A percentile compares a stretch with the other conserved stretches of the same genome.
Evolutionary conservation across 2,329 filamentous ascomycete species (phyloP).

Genomic region (Nothophaeocryptopus gaeumannii): DNA sequence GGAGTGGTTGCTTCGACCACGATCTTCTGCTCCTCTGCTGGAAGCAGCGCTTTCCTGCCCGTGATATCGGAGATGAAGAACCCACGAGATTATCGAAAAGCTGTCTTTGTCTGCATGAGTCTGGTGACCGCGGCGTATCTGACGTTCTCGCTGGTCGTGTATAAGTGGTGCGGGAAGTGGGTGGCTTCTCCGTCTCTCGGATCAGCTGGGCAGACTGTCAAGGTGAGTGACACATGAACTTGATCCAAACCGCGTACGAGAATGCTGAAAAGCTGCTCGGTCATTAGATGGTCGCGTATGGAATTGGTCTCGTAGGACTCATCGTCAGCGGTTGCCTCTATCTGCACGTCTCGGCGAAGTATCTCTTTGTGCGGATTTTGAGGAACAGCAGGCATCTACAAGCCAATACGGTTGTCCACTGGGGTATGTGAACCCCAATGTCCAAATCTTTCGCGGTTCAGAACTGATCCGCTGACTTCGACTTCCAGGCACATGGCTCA

Average conservation of each 20-base stretch:
- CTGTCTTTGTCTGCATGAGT: slow-evolving; percentile 58
- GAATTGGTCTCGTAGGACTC: slow-evolving; percentile 56
- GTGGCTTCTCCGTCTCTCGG: slow-evolving; percentile 62
- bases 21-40: slow-evolving; percentile 58
- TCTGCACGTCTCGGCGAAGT: slow-evolving; percentile 53
- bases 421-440: slow-evolving; percentile 30
- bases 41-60: slow-evolving; percentile 60
- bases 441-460: too few species aligned
- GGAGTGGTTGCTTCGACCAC: slow-evolving; percentile 58
- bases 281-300: slow-evolving; percentile 44
- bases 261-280: background rate
- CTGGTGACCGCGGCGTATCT: slow-evolving; percentile 58
- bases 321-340: slow-evolving; percentile 49
- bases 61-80: slow-evolving; percentile 64
- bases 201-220: slow-evolving; percentile 57
- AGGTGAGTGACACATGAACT: slow-evolving; percentile 40
- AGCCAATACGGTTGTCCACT: slow-evolving; percentile 50
- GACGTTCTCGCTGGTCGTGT: slow-evolving; percentile 59
- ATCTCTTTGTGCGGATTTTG: slow-evolving; percentile 55
- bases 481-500: slow-evolving; percentile 43
- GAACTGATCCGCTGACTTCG: background rate
- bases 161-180: slow-evolving; percentile 61
- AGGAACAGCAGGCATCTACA: slow-evolving; percentile 52
- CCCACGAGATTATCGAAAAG: slow-evolving; percentile 60
- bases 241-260: background rate